These are phyloP conservation scores for Cercospora nicotianae DNA, from an alignment of 2,329 filamentous ascomycete species.

Conservation along the genomic window DNA sequence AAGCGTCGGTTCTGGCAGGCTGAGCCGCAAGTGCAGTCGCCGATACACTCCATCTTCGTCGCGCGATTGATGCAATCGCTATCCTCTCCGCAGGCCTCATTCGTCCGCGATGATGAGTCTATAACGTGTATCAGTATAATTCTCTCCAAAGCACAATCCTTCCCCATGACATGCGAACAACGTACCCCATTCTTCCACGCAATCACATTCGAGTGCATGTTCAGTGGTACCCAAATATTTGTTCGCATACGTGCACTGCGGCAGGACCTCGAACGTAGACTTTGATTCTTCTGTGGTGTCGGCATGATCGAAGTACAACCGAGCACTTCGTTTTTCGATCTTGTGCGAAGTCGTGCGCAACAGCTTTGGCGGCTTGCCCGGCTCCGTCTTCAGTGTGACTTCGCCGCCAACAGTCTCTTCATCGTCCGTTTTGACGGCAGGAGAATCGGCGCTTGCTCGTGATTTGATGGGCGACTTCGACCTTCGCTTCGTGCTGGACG, in stretches of 20 bases:
- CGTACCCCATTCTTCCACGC: conserved; percentile 92
- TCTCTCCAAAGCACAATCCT: background rate
- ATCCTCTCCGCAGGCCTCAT: conserved; percentile 89
- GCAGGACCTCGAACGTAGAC: conserved; percentile 74
- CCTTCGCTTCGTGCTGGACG: conserved; percentile 23
- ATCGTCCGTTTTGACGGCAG: conserved; percentile 43
- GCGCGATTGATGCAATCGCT: conserved; percentile 98
- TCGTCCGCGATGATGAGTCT: conserved; percentile 57
- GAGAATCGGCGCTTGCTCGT: conserved; percentile 38
- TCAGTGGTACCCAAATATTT: conserved; percentile 90
- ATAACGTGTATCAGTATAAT: conserved; percentile 15
- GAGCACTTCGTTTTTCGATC: conserved; percentile 60
- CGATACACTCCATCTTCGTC: conserved; percentile 94
- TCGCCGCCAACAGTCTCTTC: conserved; percentile 61
- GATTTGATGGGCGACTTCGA: conserved; percentile 34
- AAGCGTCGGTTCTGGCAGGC: conserved; percentile 95
- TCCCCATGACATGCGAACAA: conserved; percentile 5
- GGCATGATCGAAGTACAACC: conserved; percentile 71
- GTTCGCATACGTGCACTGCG: conserved; percentile 84
- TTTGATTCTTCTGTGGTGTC: conserved; percentile 77
- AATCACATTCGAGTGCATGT: conserved; percentile 93
- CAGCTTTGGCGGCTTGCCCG: conserved; percentile 67
- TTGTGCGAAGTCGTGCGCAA: conserved; percentile 74
- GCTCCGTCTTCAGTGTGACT: conserved; percentile 63
- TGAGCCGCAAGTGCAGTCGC: conserved; percentile 81